These are phyloP conservation scores for Calcarisporium arbuscula DNA, from an alignment of 2,329 filamentous ascomycete species.

Conservation along the genomic window DNA sequence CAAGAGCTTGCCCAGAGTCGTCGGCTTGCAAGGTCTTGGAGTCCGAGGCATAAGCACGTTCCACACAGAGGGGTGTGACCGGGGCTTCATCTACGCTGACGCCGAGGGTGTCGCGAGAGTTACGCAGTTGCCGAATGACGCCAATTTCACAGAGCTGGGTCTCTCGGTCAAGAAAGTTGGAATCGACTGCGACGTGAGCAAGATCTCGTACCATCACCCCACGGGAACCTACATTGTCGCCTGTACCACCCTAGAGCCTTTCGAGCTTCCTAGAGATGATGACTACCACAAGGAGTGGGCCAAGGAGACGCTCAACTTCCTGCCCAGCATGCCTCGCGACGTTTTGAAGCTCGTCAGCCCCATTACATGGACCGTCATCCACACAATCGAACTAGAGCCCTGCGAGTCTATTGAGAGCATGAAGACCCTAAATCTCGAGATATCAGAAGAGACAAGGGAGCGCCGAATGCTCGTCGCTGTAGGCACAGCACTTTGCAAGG, in stretches of 20 bases:
- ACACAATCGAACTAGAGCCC: conserved; percentile 65
- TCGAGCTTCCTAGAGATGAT: conserved; percentile 81
- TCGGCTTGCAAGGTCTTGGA: conserved; percentile 63
- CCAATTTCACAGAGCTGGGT: conserved; percentile 66
- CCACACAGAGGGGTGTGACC: conserved; percentile 69
- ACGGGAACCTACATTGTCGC: conserved; percentile 72
- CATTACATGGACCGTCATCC: conserved; percentile 69
- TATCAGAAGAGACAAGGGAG: conserved; percentile 87
- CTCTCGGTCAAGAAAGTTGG: conserved; percentile 68
- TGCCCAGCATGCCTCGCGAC: conserved; percentile 65
- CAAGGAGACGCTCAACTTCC: conserved; percentile 57
- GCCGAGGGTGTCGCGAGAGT: conserved; percentile 65
- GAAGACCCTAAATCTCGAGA: conserved; percentile 76
- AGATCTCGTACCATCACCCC: conserved; percentile 69
- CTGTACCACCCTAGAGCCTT: conserved; percentile 61
- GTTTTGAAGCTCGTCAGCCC: conserved; percentile 74
- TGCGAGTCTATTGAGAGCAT: conserved; percentile 76
- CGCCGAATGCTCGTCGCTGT: conserved; percentile 75
- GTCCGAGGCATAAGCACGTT: conserved; percentile 70
- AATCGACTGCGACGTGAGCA: conserved; percentile 63
- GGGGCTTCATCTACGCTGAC: conserved; percentile 80
- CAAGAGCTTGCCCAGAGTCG: conserved; percentile 66
- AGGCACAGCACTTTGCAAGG: conserved; percentile 78
- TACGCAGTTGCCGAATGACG: conserved; percentile 60
- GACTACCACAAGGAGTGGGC: conserved; percentile 78